These are phyloP conservation scores for Globisporangium parvum DNA, from an alignment of 352 stramenopile genomes.

Conservation along the genomic window DNA sequence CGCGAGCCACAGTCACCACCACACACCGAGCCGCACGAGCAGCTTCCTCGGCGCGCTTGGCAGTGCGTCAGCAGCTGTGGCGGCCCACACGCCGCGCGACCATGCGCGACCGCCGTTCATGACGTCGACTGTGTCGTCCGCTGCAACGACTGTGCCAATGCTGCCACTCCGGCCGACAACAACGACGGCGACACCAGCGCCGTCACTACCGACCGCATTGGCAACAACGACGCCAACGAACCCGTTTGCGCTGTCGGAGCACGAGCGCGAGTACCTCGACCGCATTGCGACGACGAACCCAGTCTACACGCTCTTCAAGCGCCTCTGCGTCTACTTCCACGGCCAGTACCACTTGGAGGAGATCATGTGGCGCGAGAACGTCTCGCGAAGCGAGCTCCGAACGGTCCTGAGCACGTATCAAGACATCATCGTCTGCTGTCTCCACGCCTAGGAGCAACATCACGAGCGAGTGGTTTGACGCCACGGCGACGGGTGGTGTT, in stretches of 20 bases:
- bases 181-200: neutral
- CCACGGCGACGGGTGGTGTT: no score
- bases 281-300: slow-evolving; percentile 78
- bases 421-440: slow-evolving; percentile 76
- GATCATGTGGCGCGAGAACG: slow-evolving; percentile 88
- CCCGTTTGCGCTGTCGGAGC: slow-evolving; percentile 42
- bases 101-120: no score
- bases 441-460: slow-evolving; percentile 24
- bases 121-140: no score
- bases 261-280: slow-evolving; percentile 70
- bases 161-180: no score
- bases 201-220: neutral
- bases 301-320: slow-evolving; percentile 76
- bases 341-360: slow-evolving; percentile 84
- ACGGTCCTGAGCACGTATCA: slow-evolving; percentile 82
- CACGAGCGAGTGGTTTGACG: neutral
- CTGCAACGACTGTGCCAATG: no score
- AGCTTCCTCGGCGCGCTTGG: slow-evolving; percentile 1
- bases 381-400: slow-evolving; percentile 71
- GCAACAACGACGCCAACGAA: slow-evolving; percentile 18
- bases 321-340: slow-evolving; percentile 81
- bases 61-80: no score
- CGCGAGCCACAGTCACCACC: slow-evolving; percentile 13
- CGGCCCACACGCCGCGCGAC: slow-evolving; percentile 1
- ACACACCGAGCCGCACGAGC: neutral